Evolutionary conservation across 2,329 filamentous ascomycete genomes (phyloP).

Genomic region (Colletotrichum caudatum): DNA sequence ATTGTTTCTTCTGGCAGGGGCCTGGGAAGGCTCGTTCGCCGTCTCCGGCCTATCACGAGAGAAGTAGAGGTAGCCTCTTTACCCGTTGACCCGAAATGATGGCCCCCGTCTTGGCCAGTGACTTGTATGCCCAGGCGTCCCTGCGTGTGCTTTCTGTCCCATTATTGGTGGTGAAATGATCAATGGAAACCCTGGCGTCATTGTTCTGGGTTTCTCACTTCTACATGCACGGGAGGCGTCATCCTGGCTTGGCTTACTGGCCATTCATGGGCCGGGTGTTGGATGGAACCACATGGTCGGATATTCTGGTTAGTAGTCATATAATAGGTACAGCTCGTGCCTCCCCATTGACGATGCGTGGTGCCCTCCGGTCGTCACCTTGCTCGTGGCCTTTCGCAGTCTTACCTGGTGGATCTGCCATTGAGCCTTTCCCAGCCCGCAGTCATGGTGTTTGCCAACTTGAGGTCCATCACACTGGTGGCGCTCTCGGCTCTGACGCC

Average conservation of each 20-base stretch:
- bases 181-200: constrained; percentile 19
- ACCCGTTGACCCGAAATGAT: constrained; percentile 29
- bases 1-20: constrained; percentile 28
- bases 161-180: constrained; percentile 19
- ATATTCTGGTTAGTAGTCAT: constrained; percentile 4
- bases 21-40: neutral
- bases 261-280: constrained; percentile 25
- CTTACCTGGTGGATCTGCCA: neutral
- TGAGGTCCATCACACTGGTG: constrained; percentile 41
- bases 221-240: constrained; percentile 28
- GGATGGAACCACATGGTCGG: constrained; percentile 3
- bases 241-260: constrained; percentile 27
- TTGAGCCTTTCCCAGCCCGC: constrained; percentile 3
- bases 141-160: constrained; percentile 10
- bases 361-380: neutral
- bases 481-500: constrained; percentile 44
- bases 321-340: constrained; percentile 14
- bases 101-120: constrained; percentile 17
- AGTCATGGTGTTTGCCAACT: constrained; percentile 16
- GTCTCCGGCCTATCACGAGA: constrained; percentile 2
- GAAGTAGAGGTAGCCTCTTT: constrained; percentile 17
- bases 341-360: neutral
- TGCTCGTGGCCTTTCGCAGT: neutral
- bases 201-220: constrained; percentile 13
- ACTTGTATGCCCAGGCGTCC: constrained; percentile 15